Base-by-base conservation (phyloP, 441 rosid genomes). In the Kokia cookei region DNA sequence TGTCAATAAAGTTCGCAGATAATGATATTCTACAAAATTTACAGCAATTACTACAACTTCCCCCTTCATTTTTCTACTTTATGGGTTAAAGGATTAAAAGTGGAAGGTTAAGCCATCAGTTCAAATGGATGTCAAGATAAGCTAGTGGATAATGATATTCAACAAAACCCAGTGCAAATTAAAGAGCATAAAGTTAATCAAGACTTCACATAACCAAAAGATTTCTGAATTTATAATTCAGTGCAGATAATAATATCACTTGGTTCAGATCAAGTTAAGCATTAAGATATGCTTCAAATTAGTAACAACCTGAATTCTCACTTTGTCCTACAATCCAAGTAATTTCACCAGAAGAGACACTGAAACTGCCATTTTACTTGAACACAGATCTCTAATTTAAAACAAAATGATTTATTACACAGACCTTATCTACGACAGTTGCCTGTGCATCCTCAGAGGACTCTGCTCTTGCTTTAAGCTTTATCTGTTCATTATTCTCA, bases 401-500 rank as follows among this genome's bases (percentile, higher is more conserved):
- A 32, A 35, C 2, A 4, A 19, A 59, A 70, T 48, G 26, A 48
- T 73, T 32, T 40, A 72, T 11, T 53, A 50, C 75, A 79, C 82
- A 83, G 50, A 96, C 99, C 95, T 88, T 96, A 79, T 92, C 99
- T 12, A 76, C 82, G 54, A 80, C 83, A 15, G 93, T 94, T 71
- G 86, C 85, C 50, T 62, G 86, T 65, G 80, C 80, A 79, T 83
- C 87, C 80, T 89, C 97, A 76, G 85, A 80, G 37, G 87, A 74
- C 71, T 89, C 98, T 84, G 89, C 86, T 83, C 88, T 91, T 75
- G 94, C 85, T 87, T 81, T 87, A 70, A 79, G 86, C 75, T 76
- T 93, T 87, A 85, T 81, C 82, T 88, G 93, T 80, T 92, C 97
- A 72, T 92, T 91, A 83, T 86, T 82, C 74, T 92, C 97, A 47